Evolutionary conservation across 2,329 filamentous ascomycete genomes (phyloP).

Genomic region (Botrytis elliptica): DNA sequence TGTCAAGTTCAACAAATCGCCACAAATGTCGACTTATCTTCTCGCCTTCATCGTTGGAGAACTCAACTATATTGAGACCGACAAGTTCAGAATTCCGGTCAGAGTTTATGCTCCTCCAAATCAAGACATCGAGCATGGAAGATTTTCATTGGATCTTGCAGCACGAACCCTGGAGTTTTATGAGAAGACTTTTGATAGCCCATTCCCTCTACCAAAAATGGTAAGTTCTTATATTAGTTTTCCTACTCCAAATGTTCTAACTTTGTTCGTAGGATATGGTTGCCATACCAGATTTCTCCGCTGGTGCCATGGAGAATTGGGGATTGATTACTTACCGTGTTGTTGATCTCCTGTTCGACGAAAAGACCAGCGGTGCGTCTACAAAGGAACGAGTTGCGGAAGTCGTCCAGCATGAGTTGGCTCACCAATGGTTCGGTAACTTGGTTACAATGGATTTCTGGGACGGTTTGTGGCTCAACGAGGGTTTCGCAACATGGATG

Average conservation of each 20-base stretch:
- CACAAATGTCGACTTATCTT: conserved; percentile 94
- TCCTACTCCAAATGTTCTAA: background rate
- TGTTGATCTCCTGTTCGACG: conserved; percentile 85
- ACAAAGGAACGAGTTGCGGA: conserved; percentile 93
- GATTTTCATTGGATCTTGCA: conserved; percentile 86
- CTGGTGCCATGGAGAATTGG: conserved; percentile 97
- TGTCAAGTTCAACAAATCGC: conserved; percentile 88
- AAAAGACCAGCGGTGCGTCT: conserved; percentile 84
- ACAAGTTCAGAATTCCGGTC: conserved; percentile 85
- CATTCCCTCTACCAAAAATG: conserved; percentile 90
- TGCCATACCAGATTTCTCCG: conserved; percentile 92
- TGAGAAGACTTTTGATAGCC: conserved; percentile 86
- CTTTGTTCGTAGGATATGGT: conserved; percentile 65
- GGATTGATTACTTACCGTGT: conserved; percentile 93
- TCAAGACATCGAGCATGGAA: conserved; percentile 84
- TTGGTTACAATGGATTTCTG: conserved; percentile 98
- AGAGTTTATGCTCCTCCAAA: conserved; percentile 92
- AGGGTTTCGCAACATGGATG: conserved; percentile 90
- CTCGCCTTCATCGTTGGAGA: conserved; percentile 92
- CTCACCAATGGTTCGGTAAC: conserved; percentile 98
- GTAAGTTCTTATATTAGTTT: conserved; percentile 15
- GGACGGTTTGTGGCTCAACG: conserved; percentile 96
- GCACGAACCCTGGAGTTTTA: conserved; percentile 91
- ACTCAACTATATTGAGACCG: conserved; percentile 90
- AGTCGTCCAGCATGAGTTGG: conserved; percentile 93